A percentile compares a stretch with the other conserved stretches of the same genome.
These are phyloP conservation scores for Rhododendron kiyosumense DNA, from an alignment of 148 eudicot species.

Conservation along the genomic window DNA sequence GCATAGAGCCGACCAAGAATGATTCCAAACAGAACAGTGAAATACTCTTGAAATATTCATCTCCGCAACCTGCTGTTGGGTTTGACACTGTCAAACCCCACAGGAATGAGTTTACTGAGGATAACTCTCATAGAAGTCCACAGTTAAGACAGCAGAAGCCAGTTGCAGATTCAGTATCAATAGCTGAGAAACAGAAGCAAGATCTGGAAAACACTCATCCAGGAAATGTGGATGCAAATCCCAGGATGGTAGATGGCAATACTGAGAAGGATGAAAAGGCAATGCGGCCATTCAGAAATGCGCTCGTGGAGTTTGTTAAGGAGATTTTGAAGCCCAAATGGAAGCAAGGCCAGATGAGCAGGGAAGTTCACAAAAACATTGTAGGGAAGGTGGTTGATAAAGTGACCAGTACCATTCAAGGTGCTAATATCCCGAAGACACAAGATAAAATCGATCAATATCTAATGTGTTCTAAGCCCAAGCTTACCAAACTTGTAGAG, in stretches of 20 bases:
- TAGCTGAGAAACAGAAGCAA: constrained; percentile 29
- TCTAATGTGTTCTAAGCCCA: constrained; percentile 56
- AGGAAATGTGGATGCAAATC: constrained; percentile 34
- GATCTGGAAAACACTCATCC: constrained; percentile 30
- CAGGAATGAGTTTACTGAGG: not conserved
- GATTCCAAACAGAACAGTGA: not conserved
- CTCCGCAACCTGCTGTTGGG: constrained; percentile 11
- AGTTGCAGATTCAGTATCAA: constrained; percentile 14
- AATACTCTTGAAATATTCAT: constrained; percentile 6
- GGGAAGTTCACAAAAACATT: constrained; percentile 67
- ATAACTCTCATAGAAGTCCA: constrained; percentile 8
- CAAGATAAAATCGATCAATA: constrained; percentile 78
- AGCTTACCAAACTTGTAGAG: constrained; percentile 85
- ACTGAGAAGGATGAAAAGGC: constrained; percentile 56
- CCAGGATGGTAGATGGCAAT: constrained; percentile 39
- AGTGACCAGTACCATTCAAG: constrained; percentile 55
- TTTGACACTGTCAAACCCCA: not conserved
- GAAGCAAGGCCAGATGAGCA: constrained; percentile 82
- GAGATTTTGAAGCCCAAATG: constrained; percentile 81
- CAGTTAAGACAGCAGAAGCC: constrained; percentile 19
- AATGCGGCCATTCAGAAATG: constrained; percentile 64
- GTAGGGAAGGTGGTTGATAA: constrained; percentile 91
- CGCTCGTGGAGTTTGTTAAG: constrained; percentile 79
- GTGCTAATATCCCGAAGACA: constrained; percentile 57
- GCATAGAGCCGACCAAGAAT: constrained; percentile 2